Conservation (phyloP, 2,329 filamentous ascomycete species). For the Epichloe sylvatica region DNA sequence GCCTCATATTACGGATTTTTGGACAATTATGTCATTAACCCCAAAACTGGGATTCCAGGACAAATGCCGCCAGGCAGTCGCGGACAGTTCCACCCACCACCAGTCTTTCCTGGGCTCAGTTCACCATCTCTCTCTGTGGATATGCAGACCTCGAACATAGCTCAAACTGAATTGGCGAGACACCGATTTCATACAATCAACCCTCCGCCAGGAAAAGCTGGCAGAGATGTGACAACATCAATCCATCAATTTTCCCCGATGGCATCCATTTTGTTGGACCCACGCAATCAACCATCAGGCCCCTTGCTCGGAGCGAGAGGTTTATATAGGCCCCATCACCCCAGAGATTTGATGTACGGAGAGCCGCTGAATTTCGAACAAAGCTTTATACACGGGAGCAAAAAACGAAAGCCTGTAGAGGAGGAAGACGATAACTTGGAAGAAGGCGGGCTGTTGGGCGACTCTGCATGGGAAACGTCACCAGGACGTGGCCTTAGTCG, state of each 20-base stretch:
- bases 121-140: conserved; percentile 45
- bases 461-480: conserved; percentile 46
- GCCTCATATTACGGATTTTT: conserved; percentile 91
- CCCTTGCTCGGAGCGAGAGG: conserved; percentile 32
- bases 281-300: conserved; percentile 55
- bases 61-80: conserved; percentile 40
- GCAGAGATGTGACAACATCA: conserved; percentile 19
- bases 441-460: conserved; percentile 36
- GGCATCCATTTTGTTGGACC: conserved; percentile 60
- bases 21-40: conserved; percentile 74
- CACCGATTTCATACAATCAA: conserved; percentile 18
- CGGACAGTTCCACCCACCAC: conserved; percentile 57
- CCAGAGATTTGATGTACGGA: conserved; percentile 31
- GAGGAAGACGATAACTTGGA: conserved; percentile 41
- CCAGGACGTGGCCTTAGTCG: conserved; percentile 36
- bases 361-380: conserved; percentile 44
- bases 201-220: not conserved
- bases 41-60: conserved; percentile 50
- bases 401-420: conserved; percentile 25
- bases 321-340: conserved; percentile 30
- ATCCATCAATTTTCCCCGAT: conserved; percentile 48
- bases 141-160: conserved; percentile 34
- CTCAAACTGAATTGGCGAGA: conserved; percentile 29
- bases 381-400: conserved; percentile 31
- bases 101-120: conserved; percentile 57